These are phyloP conservation scores for Ophiostoma perfectum DNA, from an alignment of 2,329 filamentous ascomycete genomes.

Conservation along the genomic window DNA sequence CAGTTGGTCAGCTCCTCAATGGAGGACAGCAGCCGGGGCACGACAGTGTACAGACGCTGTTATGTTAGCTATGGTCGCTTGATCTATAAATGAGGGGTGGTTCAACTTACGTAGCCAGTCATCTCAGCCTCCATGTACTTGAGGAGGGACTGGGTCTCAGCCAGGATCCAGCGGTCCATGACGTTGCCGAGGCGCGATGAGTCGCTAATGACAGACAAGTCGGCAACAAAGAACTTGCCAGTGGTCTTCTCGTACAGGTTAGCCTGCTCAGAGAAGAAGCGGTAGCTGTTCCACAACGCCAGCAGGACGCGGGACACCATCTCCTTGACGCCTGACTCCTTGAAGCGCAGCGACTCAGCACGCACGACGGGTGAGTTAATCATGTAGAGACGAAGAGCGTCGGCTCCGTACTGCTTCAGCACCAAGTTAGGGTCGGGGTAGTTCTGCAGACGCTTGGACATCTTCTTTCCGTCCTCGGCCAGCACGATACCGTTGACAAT, in stretches of 20 bases:
- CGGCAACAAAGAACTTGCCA: conserved; percentile 69
- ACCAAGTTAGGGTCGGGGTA: conserved; percentile 82
- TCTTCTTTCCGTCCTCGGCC: conserved; percentile 76
- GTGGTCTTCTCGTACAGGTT: conserved; percentile 80
- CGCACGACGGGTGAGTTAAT: conserved; percentile 95
- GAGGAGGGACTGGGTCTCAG: conserved; percentile 83
- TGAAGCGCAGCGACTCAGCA: conserved; percentile 84
- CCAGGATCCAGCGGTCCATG: conserved; percentile 94
- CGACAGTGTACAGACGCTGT: conserved; percentile 73
- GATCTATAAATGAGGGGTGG: not conserved
- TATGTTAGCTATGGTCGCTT: conserved; percentile 1
- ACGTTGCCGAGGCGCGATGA: conserved; percentile 57
- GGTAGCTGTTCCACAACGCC: conserved; percentile 93
- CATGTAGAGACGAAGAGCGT: conserved; percentile 88
- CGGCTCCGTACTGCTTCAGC: conserved; percentile 83
- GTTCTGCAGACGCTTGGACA: conserved; percentile 96
- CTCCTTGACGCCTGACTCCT: conserved; percentile 87
- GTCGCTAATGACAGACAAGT: conserved; percentile 50
- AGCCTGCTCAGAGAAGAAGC: conserved; percentile 90
- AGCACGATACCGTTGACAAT: conserved; percentile 54
- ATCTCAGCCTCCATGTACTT: conserved; percentile 93
- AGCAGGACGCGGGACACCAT: conserved; percentile 87
- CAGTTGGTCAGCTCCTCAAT: conserved; percentile 88
- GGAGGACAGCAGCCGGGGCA: conserved; percentile 72
- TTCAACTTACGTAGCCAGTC: conserved; percentile 36